Base-by-base conservation (phyloP, 345 rosid species). In the Litchi chinensis region DNA sequence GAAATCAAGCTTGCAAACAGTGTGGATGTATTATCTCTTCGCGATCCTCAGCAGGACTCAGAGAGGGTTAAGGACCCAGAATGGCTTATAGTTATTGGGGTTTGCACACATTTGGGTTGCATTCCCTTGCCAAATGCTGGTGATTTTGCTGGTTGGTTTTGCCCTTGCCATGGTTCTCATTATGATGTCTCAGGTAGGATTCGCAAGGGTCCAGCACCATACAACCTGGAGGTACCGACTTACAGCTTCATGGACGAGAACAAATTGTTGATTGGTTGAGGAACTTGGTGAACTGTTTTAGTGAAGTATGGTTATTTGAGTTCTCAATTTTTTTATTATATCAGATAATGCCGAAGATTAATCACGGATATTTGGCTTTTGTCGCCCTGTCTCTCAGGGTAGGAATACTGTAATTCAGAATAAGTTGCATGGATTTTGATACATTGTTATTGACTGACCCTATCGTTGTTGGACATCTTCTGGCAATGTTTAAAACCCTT, bases 91-190 rank as follows among this genome's bases (percentile, higher is more conserved):
- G 96, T 95, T 21, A 75, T 95, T 37, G 98, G 98, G n/a, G 98
- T 95, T 52, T 95, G 98, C 90, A 95, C 98, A 6, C 98, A 95
- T 76, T 78, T 95, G 82, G 98, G 98, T 8, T 95, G 98, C 90
- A 95, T 95, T 83, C 98, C 98, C 18, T 88, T 95, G 79, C 98
- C 98, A 1, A 95, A 95, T 82, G 98, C 98, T 68, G 98, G 98
- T 82, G 98, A 95, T 41, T 95, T 84, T 73, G 98, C 97, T 0
- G 98, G 98, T 11, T 95, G 98, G 98, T 95, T 93, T 82, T 93
- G 98, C 79, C 98, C 98, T 8, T 95, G 98, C 85, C 98, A 95
- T 19, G 98, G 98, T 6, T 95, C 98, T 8, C 98, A 95, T 75
- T 95, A 95, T 19, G 98, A 95, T 79, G 79, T 95, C 82, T 95